phyloP scores from a whole-genome alignment of 1,284 basidiomycete species.

The Kalmanozyma brasiliensis region DNA sequence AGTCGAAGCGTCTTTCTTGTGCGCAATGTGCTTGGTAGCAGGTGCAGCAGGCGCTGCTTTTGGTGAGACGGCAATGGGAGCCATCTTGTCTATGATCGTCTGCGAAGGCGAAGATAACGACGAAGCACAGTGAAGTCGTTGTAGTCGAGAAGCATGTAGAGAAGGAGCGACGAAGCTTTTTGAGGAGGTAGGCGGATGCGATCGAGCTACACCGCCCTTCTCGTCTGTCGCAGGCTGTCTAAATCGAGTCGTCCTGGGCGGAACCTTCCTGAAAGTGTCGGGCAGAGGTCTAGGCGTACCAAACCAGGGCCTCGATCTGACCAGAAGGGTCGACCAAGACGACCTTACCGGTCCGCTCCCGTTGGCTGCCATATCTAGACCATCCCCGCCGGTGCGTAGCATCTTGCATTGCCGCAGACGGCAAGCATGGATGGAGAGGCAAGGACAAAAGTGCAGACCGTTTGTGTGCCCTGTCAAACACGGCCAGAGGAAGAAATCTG shows the following conservation, averaged over 20 bases:
- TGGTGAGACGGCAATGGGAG: conserved; percentile 39
- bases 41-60: conserved; percentile 27
- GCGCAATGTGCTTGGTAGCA: conserved; percentile 3
- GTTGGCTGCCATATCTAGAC: conserved; percentile 12
- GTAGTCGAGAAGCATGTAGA: conserved; percentile 23
- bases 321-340: conserved; percentile 40
- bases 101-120: not conserved
- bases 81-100: conserved; percentile 19
- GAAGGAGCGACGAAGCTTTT: conserved; percentile 26
- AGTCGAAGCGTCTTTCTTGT: conserved; percentile 3
- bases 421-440: too few relatives aligned
- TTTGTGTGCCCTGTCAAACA: conserved; percentile 27
- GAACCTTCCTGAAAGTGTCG: not conserved
- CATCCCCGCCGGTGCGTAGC: too few relatives aligned
- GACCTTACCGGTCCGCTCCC: conserved; percentile 29
- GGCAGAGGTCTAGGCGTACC: conserved; percentile 3
- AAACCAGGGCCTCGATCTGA: conserved; percentile 8
- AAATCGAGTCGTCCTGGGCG: not conserved
- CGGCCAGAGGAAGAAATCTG: conserved; percentile 13
- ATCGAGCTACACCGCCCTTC: conserved; percentile 15
- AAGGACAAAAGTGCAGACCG: not conserved
- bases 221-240: not conserved
- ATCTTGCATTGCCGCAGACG: too few relatives aligned
- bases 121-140: conserved; percentile 19
- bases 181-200: conserved; percentile 8